Conservation (phyloP, 208 protist species). For the Leishmania martiniquensis region DNA sequence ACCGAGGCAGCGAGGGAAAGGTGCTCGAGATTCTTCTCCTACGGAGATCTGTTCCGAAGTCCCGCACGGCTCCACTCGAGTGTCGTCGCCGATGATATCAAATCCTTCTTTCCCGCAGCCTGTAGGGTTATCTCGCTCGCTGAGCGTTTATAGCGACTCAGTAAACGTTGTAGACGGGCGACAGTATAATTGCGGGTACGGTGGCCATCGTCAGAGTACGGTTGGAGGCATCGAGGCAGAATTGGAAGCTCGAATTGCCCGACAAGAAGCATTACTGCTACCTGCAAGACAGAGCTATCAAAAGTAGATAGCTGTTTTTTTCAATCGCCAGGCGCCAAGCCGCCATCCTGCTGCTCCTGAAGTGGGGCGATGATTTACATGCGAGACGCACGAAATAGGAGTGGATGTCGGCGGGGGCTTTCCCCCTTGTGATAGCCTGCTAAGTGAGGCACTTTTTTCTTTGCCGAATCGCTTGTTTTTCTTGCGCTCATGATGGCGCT, state of each 20-base stretch:
- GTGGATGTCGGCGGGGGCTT: neutral
- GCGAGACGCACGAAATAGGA: neutral
- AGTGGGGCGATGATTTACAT: neutral
- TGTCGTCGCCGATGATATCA: neutral
- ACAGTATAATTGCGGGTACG: neutral
- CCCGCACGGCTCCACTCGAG: neutral
- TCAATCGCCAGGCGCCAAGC: neutral
- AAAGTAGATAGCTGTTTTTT: neutral
- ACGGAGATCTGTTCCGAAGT: neutral
- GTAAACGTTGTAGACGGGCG: neutral
- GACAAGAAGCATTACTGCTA: neutral
- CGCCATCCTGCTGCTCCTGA: neutral
- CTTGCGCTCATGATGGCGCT: neutral
- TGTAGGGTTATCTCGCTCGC: neutral
- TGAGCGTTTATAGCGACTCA: neutral
- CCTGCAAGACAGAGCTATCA: neutral
- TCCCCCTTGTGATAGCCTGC: neutral
- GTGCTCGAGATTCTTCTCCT: neutral
- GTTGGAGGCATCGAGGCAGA: neutral
- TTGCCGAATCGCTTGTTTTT: neutral
- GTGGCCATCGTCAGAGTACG: neutral
- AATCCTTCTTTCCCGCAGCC: neutral
- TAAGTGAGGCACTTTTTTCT: neutral
- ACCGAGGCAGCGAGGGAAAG: neutral
- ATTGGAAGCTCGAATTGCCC: conserved; percentile 5